Base-by-base conservation (phyloP, 2,329 filamentous ascomycete species). In the Claviceps paspali region DNA sequence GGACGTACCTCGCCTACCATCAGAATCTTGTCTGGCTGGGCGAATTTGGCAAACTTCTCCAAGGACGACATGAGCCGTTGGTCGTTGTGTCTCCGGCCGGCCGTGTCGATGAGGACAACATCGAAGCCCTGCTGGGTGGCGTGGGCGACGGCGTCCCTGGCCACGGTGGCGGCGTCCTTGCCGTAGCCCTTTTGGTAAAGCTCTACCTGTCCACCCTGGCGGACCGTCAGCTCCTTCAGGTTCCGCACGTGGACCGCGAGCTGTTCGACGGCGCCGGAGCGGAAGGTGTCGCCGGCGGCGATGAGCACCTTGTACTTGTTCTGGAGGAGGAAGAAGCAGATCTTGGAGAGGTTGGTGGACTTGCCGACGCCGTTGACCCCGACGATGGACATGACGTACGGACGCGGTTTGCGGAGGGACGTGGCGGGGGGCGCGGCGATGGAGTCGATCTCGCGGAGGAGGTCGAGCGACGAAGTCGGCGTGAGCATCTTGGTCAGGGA, bases 311-410 rank as follows among this genome's bases (percentile, higher is more conserved):
- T 82, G 66, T 94, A 92, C 56, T 92, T 87, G 66, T 98, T 98
- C 60, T 98, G 88, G 23, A 98, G 68, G 27, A 98, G 68, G 64
- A 98, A 98, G 63, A 91, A 98, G 59, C 87, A 93, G 47, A 98
- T 94, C 61, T 98, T 98, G 58, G 84, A 88, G 27, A 98, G 69
- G 55, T 95, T 96, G 36, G 91, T 98, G 12, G 87, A 95, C 64
- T 98, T 98, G 53, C 91, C 91, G 27, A 98, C 91, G 38, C 91
- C 91, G 57, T 98, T 98, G 54, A 98, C 91, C 43, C 91, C 91
- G 30, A 98, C 91, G 43, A 98, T 94, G 40, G 86, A 95, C 55
- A 98, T 92, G 51, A 96, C 88, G 55, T 96, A 98, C 30, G 91
- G 91, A 4, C 91, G 79, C 15, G 71, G 60, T 41, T 70, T 68